phyloP scores from a whole-genome alignment of 169 alveolate species.

The Cryptosporidium bovis region DNA sequence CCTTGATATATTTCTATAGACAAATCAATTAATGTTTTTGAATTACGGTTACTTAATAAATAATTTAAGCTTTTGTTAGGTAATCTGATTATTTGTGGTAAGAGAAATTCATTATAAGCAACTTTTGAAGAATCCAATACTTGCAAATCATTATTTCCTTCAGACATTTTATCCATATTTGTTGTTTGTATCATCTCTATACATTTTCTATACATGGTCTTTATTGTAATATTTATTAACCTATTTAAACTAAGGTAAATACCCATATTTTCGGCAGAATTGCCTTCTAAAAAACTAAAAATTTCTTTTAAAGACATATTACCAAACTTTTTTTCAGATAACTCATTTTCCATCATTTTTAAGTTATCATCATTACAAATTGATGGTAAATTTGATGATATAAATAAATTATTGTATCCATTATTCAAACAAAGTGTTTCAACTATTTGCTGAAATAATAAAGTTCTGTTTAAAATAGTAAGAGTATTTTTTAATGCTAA shows the following conservation, averaged over 20 bases:
- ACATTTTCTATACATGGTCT: conserved; percentile 12
- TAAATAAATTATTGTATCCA: neutral
- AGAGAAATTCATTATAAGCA: neutral
- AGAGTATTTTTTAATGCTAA: conserved; percentile 12
- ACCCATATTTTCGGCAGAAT: neutral
- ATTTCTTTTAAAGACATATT: conserved; percentile 1
- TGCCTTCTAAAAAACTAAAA: neutral
- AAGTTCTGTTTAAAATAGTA: conserved; percentile 1
- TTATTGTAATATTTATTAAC: neutral
- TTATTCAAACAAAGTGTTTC: conserved; percentile 27
- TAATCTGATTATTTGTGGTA: conserved; percentile 1
- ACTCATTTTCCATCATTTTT: conserved; percentile 8
- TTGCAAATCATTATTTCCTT: neutral
- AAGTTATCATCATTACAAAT: neutral
- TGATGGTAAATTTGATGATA: conserved; percentile 5
- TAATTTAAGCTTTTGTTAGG: neutral
- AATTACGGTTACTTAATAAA: neutral
- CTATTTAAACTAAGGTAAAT: neutral
- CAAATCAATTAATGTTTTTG: neutral
- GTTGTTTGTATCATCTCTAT: neutral
- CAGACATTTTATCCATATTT: neutral
- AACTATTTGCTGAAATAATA: neutral
- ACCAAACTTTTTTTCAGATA: neutral
- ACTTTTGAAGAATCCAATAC: neutral
- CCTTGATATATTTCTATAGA: too few relatives aligned